These are phyloP conservation scores for Adansonia grandidieri DNA, from an alignment of 441 rosid genomes.

Conservation along the genomic window DNA sequence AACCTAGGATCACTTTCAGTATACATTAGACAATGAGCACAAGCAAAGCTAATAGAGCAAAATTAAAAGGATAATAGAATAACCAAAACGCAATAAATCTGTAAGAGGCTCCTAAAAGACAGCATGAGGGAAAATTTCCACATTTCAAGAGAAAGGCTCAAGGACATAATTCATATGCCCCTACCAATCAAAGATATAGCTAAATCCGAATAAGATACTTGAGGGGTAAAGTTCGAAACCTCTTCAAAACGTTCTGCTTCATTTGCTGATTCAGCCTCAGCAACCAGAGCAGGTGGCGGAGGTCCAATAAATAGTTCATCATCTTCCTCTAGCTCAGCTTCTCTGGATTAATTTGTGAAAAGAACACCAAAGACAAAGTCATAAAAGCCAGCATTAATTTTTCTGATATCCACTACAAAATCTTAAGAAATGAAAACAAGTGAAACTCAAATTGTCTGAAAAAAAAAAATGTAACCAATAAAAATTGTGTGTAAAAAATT, in stretches of 20 bases:
- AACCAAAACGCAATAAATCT: background rate
- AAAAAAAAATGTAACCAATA: background rate
- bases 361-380: constrained; percentile 19
- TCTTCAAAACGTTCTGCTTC: constrained; percentile 98
- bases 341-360: constrained; percentile 50
- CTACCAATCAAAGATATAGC: constrained; percentile 5
- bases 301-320: constrained; percentile 80
- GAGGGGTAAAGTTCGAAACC: constrained; percentile 47
- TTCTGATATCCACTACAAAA: constrained; percentile 6
- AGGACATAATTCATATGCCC: background rate
- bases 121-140: background rate
- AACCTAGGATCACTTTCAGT: background rate
- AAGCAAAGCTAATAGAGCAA: background rate
- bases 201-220: constrained; percentile 24
- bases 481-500: constrained; percentile 12
- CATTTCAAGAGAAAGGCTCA: background rate
- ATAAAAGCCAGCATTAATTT: constrained; percentile 14
- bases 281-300: constrained; percentile 88
- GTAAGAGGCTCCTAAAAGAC: background rate
- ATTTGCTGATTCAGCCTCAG: constrained; percentile 85
- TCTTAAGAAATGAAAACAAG: constrained; percentile 1
- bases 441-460: constrained; percentile 9
- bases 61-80: background rate
- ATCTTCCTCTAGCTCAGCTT: constrained; percentile 88
- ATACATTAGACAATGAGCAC: background rate